Base-by-base conservation (phyloP, 805 yeast genomes). In the Starmerella roubikii region DNA sequence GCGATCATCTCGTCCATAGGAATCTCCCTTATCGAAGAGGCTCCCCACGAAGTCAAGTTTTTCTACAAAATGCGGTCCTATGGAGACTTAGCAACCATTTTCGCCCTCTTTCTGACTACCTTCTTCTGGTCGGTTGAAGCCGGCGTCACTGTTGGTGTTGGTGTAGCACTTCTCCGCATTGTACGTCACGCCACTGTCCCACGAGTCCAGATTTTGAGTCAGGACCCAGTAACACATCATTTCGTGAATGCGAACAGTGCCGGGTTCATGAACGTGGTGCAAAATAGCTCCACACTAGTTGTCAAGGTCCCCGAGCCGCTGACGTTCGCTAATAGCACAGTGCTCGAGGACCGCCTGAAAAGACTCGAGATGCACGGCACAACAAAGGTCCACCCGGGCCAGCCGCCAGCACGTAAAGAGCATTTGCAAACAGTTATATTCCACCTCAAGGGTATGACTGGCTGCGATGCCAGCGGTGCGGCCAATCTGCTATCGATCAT, bases 91-190 rank as follows among this genome's bases (percentile, higher is more conserved):
- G 55, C 72, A 5, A 76, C 86, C 0, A 74, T 82, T 50, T 58
- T 64, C 13, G 63, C 78, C n/a, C 80, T 91, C 0, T 62, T 80
- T 6, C 30, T 67, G 1, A 68, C 76, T 1, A 78, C 93, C 0
- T 54, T 80, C 18, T 70, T 75, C 48, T 76, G 69, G 56, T 84
- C 96, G 0, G 76, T 86, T 55, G 94, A 88, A 56, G 75, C 79
- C 13, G 97, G 98, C 1, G 83, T 91, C 34, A 74, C 79, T 2
- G 69, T 83, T n/a, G 97, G 98, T 0, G 74, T 82, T 34, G 72
- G 73, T 0, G 81, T 83, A 49, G 84, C 93, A 30, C 61, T 88
- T 16, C 65, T 86, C 25, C 64, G 93, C 40, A 86, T 88, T 4
- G 70, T 85, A 23, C 78, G 73, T 47, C 83, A 82, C 54, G 76